phyloP scores from a whole-genome alignment of 2,329 filamentous ascomycete genomes.

The Cordyceps cateniannulata region DNA sequence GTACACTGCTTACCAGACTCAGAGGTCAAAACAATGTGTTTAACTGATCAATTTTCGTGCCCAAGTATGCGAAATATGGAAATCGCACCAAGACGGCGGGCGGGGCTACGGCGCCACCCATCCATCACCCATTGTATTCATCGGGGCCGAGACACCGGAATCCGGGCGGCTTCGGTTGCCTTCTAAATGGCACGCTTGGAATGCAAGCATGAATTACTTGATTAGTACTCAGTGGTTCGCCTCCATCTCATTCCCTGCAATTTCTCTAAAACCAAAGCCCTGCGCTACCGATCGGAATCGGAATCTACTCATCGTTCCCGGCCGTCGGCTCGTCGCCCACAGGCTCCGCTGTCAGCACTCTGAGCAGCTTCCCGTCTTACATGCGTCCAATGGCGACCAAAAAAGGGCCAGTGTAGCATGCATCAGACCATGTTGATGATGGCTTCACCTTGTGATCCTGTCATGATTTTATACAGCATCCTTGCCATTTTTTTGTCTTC shows the following conservation, averaged over 20 bases:
- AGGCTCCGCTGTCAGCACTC: constrained; percentile 1
- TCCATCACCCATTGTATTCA: no score
- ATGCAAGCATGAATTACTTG: background rate
- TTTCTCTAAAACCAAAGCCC: background rate
- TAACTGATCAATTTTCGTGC: no score
- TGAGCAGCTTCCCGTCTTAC: background rate
- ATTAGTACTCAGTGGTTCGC: background rate
- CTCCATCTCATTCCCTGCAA: background rate
- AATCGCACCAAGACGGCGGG: no score
- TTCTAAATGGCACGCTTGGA: no score
- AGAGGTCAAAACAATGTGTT: no score
- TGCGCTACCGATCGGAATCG: background rate
- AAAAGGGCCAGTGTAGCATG: background rate
- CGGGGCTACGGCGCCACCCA: no score
- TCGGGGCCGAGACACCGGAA: no score
- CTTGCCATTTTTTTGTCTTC: background rate
- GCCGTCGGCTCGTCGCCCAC: background rate
- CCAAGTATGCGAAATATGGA: no score
- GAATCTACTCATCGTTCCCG: background rate
- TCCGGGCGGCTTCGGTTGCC: no score
- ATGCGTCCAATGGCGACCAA: background rate
- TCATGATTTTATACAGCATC: no score
- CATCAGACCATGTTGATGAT: background rate
- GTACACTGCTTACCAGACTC: no score
- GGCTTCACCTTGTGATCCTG: background rate